phyloP scores from a whole-genome alignment of 169 alveolate species.

The Neospora caninum region DNA sequence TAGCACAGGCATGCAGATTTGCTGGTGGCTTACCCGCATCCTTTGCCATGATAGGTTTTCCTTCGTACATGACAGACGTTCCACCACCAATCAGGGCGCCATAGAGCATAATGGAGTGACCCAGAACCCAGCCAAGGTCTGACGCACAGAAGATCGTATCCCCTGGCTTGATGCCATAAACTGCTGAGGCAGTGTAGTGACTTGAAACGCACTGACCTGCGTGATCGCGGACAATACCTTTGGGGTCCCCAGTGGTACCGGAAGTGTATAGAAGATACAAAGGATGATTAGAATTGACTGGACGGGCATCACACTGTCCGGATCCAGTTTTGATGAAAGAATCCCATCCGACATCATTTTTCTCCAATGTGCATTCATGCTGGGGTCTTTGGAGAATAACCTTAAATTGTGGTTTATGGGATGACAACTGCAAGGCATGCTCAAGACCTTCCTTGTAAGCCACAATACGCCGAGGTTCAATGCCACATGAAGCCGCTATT shows the following conservation, averaged over 20 bases:
- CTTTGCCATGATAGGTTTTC: constrained; percentile 86
- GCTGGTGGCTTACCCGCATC: constrained; percentile 19
- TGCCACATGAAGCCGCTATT: constrained; percentile 87
- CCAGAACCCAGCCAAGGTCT: constrained; percentile 97
- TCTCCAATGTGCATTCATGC: neutral
- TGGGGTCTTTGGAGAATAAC: constrained; percentile 74
- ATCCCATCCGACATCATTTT: neutral
- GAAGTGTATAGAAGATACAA: constrained; percentile 90
- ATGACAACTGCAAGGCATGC: constrained; percentile 79
- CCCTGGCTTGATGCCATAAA: constrained; percentile 83
- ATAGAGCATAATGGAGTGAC: constrained; percentile 92
- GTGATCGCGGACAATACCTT: constrained; percentile 91
- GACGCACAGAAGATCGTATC: constrained; percentile 92
- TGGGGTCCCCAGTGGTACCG: constrained; percentile 96
- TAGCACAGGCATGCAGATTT: no score
- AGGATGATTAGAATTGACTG: constrained; percentile 90
- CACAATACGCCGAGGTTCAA: constrained; percentile 85
- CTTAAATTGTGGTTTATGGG: constrained; percentile 58
- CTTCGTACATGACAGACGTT: constrained; percentile 91
- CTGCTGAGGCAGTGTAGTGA: constrained; percentile 83
- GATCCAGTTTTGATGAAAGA: neutral
- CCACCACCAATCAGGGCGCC: constrained; percentile 92
- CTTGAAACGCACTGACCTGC: constrained; percentile 90
- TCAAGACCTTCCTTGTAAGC: constrained; percentile 80
- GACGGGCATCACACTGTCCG: constrained; percentile 36